Base-by-base conservation (phyloP, 257 asterid genomes). In the Lycium ferocissimum region DNA sequence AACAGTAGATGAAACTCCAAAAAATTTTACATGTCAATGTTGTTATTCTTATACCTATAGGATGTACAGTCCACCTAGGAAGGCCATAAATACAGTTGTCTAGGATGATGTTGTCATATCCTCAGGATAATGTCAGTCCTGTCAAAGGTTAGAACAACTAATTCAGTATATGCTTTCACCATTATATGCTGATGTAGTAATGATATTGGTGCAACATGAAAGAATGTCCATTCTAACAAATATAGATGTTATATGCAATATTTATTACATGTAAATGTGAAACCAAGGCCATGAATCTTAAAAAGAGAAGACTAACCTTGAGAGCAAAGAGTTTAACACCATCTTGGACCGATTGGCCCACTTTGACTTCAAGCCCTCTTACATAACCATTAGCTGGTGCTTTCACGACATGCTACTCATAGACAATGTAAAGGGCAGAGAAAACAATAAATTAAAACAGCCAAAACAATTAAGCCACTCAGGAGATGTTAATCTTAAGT, bases 321-420 rank as follows among this genome's bases (percentile, higher is more conserved):
- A 95, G 82, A 67, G 83, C 79, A 87, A 92, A 94, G 82, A 97
- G 93, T 89, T 85, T 88, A 5, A 91, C 73, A 72, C 97, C 97
- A 85, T 95, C 99, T 17, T 94, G 92, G 84, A 96, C 94, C 84
- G 95, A 98, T 85, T 92, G 97, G 71, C 99, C 98, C 53, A 94
- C 91, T 63, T 89, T 85, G 85, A 92, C 90, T 56, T 89, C 88
- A 88, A 97, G 97, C 80, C 97, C 94, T 51, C 90, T 88, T 85
- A 95, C 90, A 87, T 81, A 88, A 53, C 99, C 99, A 70, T 90
- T 83, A 82, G 83, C 71, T 18, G 96, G 87, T 47, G 99, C 98
- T 92, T 91, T 94, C 88, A 97, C 98, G 22, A 97, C 96, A 87
- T 97, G 98, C 99, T 97, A 91, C 87, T 72, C 40, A 84, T 51